Evolutionary conservation across 176 grass and related monocot genomes (phyloP).

Genomic region (Paspalum notatum): DNA sequence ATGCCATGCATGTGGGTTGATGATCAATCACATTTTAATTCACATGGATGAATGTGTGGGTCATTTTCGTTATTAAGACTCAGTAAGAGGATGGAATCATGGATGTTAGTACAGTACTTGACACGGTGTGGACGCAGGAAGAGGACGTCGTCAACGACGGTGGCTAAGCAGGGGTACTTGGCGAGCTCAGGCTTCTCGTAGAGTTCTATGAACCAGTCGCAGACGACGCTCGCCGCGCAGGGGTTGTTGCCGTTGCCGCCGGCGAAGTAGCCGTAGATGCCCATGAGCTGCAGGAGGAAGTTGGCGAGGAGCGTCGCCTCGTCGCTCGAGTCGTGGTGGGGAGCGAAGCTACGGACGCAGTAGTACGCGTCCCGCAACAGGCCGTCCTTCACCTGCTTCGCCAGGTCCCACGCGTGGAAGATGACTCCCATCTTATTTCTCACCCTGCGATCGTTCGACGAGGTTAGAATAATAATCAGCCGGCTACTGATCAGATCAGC

Average conservation of each 20-base stretch:
- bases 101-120: background rate
- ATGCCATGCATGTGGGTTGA: too few species aligned
- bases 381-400: background rate
- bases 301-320: background rate
- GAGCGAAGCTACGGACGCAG: background rate
- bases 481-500: background rate
- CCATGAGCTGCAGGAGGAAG: background rate
- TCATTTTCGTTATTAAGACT: background rate
- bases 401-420: background rate
- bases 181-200: background rate
- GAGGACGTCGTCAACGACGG: background rate
- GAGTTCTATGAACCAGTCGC: background rate
- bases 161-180: slow-evolving; percentile 6
- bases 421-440: background rate
- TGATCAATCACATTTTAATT: background rate
- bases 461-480: background rate
- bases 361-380: background rate
- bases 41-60: background rate
- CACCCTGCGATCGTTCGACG: background rate
- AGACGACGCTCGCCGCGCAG: background rate
- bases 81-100: too few species aligned
- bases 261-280: background rate
- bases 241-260: background rate
- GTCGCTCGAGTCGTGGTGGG: background rate
- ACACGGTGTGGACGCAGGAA: background rate